phyloP scores from a whole-genome alignment of 192 early-diverging fungal species.

The Diversispora epigaea region DNA sequence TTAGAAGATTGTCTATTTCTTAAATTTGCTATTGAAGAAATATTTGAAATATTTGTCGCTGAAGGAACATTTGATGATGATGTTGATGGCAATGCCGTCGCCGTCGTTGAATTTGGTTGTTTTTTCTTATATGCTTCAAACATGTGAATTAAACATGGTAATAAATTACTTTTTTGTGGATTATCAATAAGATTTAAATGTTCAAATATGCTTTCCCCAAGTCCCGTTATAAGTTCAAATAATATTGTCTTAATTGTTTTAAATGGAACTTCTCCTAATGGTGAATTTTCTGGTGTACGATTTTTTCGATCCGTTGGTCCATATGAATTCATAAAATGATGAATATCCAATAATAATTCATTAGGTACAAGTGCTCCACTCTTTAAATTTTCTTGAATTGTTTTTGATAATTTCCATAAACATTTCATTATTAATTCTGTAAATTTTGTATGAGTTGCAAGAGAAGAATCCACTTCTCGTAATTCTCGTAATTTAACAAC shows the following conservation, averaged over 20 bases:
- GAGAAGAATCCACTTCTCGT: slow-evolving; percentile 49
- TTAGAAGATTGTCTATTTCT: too few relatives aligned
- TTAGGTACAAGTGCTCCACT: slow-evolving; percentile 60
- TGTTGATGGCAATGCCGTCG: not conserved
- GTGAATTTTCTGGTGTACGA: slow-evolving; percentile 68
- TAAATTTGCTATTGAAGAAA: too few relatives aligned
- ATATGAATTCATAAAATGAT: slow-evolving; percentile 78
- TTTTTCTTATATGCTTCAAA: slow-evolving; percentile 48
- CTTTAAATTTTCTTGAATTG: slow-evolving; percentile 69
- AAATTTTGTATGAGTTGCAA: slow-evolving; percentile 63
- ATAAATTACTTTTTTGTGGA: slow-evolving; percentile 60
- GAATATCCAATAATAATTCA: slow-evolving; percentile 70
- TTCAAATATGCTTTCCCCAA: slow-evolving; percentile 64
- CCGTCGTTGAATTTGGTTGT: slow-evolving; percentile 7
- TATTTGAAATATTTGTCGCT: too few relatives aligned
- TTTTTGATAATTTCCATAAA: slow-evolving; percentile 93
- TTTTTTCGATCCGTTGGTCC: slow-evolving; percentile 88
- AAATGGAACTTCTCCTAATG: slow-evolving; percentile 88
- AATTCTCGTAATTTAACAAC: slow-evolving; percentile 56
- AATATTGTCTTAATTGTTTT: slow-evolving; percentile 93
- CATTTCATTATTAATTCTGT: slow-evolving; percentile 95
- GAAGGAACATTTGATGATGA: slow-evolving; percentile 18
- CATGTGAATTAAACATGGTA: slow-evolving; percentile 65
- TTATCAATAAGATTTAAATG: slow-evolving; percentile 64
- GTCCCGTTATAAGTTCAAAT: slow-evolving; percentile 67